Conservation (phyloP, 1,284 basidiomycete species). For the Boletus hoseneyae region DNA sequence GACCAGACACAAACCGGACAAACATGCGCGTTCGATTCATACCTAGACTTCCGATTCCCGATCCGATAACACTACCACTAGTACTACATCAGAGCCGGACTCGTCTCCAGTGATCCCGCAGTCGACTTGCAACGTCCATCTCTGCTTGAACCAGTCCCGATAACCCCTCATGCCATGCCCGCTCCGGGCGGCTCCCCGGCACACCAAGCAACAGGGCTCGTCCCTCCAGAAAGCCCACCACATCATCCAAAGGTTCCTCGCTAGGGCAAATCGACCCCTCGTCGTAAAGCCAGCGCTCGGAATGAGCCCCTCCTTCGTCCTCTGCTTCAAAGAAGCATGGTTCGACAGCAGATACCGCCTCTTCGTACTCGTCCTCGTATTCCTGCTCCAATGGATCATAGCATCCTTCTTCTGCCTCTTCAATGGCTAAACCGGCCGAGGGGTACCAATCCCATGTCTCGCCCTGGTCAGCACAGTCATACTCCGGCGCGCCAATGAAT, state of each 20-base stretch:
- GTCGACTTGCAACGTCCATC: constrained; percentile 50
- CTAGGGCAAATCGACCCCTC: not conserved
- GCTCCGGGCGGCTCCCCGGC: not conserved
- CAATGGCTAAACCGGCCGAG: not conserved
- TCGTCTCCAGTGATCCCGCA: constrained; percentile 62
- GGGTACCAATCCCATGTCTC: constrained; percentile 3
- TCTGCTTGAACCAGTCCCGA: constrained; percentile 42
- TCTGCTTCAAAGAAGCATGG: not conserved
- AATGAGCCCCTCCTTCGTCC: not conserved
- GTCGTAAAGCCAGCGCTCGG: not conserved
- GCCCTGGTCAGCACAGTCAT: not conserved
- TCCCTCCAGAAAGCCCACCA: constrained; percentile 41
- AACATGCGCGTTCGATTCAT: constrained; percentile 20
- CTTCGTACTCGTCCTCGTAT: constrained; percentile 7
- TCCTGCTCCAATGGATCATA: not conserved
- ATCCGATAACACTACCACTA: constrained; percentile 10
- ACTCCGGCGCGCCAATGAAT: not conserved
- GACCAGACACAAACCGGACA: constrained; percentile 17
- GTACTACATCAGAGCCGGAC: constrained; percentile 36
- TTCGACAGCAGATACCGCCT: not conserved
- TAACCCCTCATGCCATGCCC: not conserved
- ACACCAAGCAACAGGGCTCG: constrained; percentile 40
- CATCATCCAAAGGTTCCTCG: not conserved
- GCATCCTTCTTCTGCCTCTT: constrained; percentile 8
- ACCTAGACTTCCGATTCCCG: constrained; percentile 22